Evolutionary conservation across 2,329 filamentous ascomycete genomes (phyloP), one percentile per base, ranked within the genome.

Genomic region (Nemania sp.): DNA sequence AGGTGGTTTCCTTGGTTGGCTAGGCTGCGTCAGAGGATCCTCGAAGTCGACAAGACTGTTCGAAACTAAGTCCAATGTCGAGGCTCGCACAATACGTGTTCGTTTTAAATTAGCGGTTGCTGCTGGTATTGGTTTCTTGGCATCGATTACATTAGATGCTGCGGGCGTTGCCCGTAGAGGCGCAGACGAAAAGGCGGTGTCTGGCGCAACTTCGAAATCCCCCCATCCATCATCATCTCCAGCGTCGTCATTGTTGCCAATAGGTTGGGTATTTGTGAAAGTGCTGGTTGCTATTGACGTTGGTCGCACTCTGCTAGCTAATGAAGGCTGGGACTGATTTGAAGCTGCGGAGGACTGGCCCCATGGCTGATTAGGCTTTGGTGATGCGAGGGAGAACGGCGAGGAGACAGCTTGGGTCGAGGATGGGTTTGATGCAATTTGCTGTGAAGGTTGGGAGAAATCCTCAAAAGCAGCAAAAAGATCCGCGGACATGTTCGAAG

Each of bases 151-250:
- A 32, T 18, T 56, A 27, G 62, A 38, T 18, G 24, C 43, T 35
- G 49, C 57, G 5, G 57, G 29, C 22, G 54, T 38, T 38, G 18
- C 18, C 27, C 18, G 62, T 24, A 72, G 74, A 61, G 73, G 71
- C 6, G 72, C 73, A 18, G 70, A 68, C 13, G 72, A 71, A n/a
- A 74, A 65, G 26, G 72, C 62, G 18, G 73, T 65, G 1, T 80
- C 76, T 43, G 84, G 79, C 18, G 87, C 88, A 52, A 85, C 83
- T 77, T 91, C 89, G 73, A 92, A 92, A 63, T 91, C 89, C 0
- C 90, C 90, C 86, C 90, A 92, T 29, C 84, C 87, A 73, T 90
- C 88, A 62, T 90, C 88, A 7, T 89, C 88, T 2, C 86, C 87
- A 5, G 81, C 86, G 2, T 86, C 86, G 3, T 81, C 79, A 24